Percentiles rank a stretch among this genome's conserved stretches.
phyloP scores from a whole-genome alignment of 805 yeast species.

The Suhomyces canberraensis region DNA sequence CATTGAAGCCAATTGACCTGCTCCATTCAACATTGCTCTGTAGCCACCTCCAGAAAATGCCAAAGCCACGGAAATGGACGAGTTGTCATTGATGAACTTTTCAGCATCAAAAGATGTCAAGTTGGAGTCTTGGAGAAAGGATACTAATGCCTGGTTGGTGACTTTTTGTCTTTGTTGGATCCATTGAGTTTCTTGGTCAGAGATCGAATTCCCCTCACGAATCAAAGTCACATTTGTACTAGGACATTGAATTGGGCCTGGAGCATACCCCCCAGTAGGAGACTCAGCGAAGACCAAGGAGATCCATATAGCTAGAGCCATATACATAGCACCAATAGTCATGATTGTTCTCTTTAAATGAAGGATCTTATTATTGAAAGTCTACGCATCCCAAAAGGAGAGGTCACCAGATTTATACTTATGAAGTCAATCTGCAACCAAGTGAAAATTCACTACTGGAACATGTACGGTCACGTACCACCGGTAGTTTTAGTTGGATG shows the following conservation, averaged over 20 bases:
- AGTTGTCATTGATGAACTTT: conserved; percentile 15
- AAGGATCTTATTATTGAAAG: not conserved
- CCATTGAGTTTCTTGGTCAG: conserved; percentile 24
- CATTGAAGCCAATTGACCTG: conserved; percentile 76
- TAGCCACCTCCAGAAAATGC: conserved; percentile 43
- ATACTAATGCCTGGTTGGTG: conserved; percentile 21
- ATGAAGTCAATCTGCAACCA: too few species aligned
- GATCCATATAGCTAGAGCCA: not conserved
- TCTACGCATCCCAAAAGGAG: too few species aligned
- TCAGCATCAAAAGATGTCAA: conserved; percentile 21
- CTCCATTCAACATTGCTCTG: conserved; percentile 62
- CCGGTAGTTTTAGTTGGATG: too few species aligned
- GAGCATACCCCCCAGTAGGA: conserved; percentile 28
- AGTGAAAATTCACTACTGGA: too few species aligned
- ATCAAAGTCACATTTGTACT: conserved; percentile 11
- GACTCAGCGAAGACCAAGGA: conserved; percentile 13
- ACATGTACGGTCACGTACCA: too few species aligned
- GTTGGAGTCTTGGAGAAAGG: conserved; percentile 21
- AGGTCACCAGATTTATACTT: too few species aligned
- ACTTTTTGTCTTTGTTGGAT: conserved; percentile 19
- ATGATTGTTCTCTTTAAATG: not conserved
- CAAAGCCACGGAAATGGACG: conserved; percentile 25
- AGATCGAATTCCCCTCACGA: conserved; percentile 25
- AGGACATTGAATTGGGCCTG: conserved; percentile 29
- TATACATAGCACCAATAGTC: not conserved